Evolutionary conservation across 768 basidiomycete genomes (phyloP).

Genomic region (Rhodocollybia butyracea): DNA sequence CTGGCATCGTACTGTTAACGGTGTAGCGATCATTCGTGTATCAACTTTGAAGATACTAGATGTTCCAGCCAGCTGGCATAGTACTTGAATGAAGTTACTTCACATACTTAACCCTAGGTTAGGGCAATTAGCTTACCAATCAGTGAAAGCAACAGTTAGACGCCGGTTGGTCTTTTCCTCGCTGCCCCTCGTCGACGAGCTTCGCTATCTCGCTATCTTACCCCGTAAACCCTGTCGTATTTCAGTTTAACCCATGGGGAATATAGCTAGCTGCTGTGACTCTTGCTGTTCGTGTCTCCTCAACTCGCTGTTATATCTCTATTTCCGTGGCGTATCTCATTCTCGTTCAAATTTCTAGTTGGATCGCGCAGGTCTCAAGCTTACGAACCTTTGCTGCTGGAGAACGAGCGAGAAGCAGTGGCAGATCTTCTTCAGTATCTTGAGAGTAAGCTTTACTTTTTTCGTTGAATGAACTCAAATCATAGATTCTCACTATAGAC

Average conservation of each 20-base stretch:
- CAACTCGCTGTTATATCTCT: conserved; percentile 10
- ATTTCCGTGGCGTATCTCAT: conserved; percentile 16
- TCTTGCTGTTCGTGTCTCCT: conserved; percentile 64
- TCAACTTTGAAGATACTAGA: not conserved
- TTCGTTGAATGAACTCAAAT: conserved; percentile 3
- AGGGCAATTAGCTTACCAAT: too few species aligned
- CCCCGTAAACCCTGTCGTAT: not conserved
- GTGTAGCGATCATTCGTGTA: not conserved
- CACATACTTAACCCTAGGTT: too few species aligned
- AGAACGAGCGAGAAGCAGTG: conserved; percentile 96
- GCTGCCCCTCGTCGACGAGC: conserved; percentile 6
- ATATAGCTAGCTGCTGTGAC: conserved; percentile 77
- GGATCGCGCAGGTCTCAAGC: conserved; percentile 80
- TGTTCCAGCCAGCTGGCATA: too few species aligned
- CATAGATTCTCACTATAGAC: conserved; percentile 49
- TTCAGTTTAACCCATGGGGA: conserved; percentile 52
- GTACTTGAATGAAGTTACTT: too few species aligned
- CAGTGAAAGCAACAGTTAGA: too few species aligned
- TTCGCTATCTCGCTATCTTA: not conserved
- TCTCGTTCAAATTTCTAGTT: conserved; percentile 41
- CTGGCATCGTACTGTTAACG: not conserved
- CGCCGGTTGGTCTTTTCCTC: not conserved
- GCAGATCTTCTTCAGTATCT: conserved; percentile 96
- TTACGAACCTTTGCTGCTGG: conserved; percentile 82
- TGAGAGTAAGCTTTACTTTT: conserved; percentile 70